A percentile compares a stretch with the other conserved stretches of the same genome.
Conservation (phyloP, 2,329 filamentous ascomycete genomes). For the Fonsecaea multimorphosa region DNA sequence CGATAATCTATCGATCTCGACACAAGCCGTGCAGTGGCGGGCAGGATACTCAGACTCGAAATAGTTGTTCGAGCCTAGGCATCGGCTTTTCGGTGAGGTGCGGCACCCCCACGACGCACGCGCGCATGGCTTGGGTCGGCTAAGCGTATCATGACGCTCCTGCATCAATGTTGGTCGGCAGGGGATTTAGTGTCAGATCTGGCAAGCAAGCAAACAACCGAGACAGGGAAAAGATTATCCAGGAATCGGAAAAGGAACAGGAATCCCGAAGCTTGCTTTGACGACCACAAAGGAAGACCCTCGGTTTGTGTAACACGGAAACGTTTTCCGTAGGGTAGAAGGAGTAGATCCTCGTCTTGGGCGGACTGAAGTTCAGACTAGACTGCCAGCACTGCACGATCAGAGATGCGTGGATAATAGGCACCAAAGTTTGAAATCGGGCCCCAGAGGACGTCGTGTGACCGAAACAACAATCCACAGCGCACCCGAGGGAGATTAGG, state of each 20-base stretch:
- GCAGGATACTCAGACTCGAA: not conserved
- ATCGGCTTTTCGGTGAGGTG: not conserved
- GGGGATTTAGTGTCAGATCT: conserved; percentile 2
- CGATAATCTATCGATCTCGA: too few relatives aligned
- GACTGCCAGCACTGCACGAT: not conserved
- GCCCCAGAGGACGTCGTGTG: conserved; percentile 6
- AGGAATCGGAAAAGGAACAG: conserved; percentile 12
- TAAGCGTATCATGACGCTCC: not conserved
- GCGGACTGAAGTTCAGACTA: not conserved
- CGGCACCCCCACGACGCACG: not conserved
- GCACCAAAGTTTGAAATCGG: conserved; percentile 13
- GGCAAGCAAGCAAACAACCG: conserved; percentile 8
- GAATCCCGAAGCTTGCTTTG: conserved; percentile 21
- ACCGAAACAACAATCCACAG: conserved; percentile 1
- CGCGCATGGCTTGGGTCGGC: not conserved
- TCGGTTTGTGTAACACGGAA: conserved; percentile 7
- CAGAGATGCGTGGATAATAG: not conserved
- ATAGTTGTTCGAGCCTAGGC: not conserved
- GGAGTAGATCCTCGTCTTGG: not conserved
- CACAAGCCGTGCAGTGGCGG: too few relatives aligned
- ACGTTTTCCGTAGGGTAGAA: not conserved
- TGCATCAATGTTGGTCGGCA: not conserved
- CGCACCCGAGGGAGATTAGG: not conserved
- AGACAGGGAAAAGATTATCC: conserved; percentile 24
- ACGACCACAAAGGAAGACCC: conserved; percentile 8